Percentiles rank a stretch among this genome's conserved stretches.
These are phyloP conservation scores for Chalaropsis thielavioides DNA, from an alignment of 2,329 filamentous ascomycete species.

Conservation along the genomic window DNA sequence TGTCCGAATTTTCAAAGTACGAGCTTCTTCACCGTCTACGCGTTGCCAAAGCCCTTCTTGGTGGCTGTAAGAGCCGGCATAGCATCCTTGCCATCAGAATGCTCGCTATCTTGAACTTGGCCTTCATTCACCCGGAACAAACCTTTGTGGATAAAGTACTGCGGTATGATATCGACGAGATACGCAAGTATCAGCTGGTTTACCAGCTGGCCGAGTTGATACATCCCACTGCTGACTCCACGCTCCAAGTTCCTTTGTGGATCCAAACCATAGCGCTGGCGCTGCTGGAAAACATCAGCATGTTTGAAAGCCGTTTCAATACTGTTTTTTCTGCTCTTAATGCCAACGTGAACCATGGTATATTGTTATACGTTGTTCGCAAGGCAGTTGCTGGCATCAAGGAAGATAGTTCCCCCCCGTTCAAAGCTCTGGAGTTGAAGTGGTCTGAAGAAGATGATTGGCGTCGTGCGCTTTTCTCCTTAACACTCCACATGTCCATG, in stretches of 20 bases:
- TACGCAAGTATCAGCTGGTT: constrained; percentile 72
- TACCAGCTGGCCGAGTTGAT: constrained; percentile 89
- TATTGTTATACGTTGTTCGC: constrained; percentile 81
- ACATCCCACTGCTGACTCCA: constrained; percentile 61
- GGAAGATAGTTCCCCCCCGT: constrained; percentile 28
- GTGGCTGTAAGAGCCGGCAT: constrained; percentile 51
- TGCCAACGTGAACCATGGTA: constrained; percentile 89
- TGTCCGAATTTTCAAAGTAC: constrained; percentile 63
- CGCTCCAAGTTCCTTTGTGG: constrained; percentile 52
- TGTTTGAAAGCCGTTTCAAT: constrained; percentile 57
- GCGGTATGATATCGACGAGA: constrained; percentile 78
- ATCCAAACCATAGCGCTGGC: constrained; percentile 71
- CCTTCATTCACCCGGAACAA: constrained; percentile 71
- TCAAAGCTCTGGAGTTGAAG: constrained; percentile 13
- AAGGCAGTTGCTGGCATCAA: constrained; percentile 78
- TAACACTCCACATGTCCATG: constrained; percentile 62
- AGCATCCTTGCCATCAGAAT: constrained; percentile 67
- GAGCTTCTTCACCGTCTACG: constrained; percentile 75
- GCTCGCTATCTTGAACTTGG: constrained; percentile 77
- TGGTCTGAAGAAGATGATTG: constrained; percentile 56
- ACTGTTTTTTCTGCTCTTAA: constrained; percentile 87
- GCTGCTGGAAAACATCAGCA: constrained; percentile 72
- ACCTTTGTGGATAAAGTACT: constrained; percentile 78
- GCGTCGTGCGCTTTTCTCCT: constrained; percentile 78
- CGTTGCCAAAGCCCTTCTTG: constrained; percentile 63